Conservation (phyloP, 2,329 filamentous ascomycete species). For the Didymellaceae sp. region DNA sequence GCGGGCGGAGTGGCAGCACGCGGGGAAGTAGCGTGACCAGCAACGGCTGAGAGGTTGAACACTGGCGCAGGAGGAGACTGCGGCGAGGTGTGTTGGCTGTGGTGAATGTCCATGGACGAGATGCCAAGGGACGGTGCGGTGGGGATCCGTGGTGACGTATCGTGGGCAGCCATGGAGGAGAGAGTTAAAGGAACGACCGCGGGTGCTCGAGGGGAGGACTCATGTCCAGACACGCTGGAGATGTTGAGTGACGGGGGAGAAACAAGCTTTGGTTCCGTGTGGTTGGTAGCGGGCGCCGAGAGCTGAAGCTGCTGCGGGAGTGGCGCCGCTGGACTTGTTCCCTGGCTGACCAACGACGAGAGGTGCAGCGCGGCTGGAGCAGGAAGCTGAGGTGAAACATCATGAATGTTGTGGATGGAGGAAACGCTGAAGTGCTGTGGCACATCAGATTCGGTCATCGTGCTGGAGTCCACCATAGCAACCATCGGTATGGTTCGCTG, state of each 20-base stretch:
- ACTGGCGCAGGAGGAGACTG: slow-evolving; percentile 20
- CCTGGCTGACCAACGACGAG: slow-evolving; percentile 38
- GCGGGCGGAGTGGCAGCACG: slow-evolving; percentile 18
- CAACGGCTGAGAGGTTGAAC: slow-evolving; percentile 25
- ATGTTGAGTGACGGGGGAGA: slow-evolving; percentile 27
- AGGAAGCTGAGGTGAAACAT: slow-evolving; percentile 33
- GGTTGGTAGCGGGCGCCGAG: slow-evolving; percentile 32
- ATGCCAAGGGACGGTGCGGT: slow-evolving; percentile 19
- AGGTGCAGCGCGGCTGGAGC: slow-evolving; percentile 22
- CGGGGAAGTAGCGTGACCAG: slow-evolving; percentile 35
- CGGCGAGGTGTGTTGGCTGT: slow-evolving; percentile 27
- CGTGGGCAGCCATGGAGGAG: slow-evolving; percentile 31
- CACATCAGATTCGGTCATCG: slow-evolving; percentile 68
- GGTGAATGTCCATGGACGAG: slow-evolving; percentile 31
- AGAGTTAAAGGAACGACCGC: slow-evolving; percentile 25
- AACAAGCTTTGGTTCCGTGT: slow-evolving; percentile 30
- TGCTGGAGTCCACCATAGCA: slow-evolving; percentile 65
- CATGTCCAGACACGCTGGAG: slow-evolving; percentile 36
- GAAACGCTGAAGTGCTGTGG: slow-evolving; percentile 43
- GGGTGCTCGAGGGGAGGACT: slow-evolving; percentile 30
- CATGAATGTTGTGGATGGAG: slow-evolving; percentile 36
- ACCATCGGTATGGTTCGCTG: slow-evolving; percentile 34
- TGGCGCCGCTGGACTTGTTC: slow-evolving; percentile 32
- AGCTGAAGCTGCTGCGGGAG: slow-evolving; percentile 25
- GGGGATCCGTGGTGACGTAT: slow-evolving; percentile 30